Conservation (phyloP, 2,329 filamentous ascomycete species). For the Fusarium veterinarium region DNA sequence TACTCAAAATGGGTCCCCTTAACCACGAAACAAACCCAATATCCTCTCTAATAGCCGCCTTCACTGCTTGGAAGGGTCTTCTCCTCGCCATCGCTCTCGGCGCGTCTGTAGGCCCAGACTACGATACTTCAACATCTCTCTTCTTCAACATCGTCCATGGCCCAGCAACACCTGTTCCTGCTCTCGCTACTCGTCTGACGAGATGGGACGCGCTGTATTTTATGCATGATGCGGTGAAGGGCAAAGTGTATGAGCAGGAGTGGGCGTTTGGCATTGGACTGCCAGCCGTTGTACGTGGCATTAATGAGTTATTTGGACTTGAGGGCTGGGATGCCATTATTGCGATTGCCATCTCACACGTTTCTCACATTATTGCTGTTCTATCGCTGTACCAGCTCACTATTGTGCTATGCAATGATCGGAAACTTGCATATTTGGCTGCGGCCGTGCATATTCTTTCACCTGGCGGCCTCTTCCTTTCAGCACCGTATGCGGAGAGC, state of each 20-base stretch:
- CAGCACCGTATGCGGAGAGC: slow-evolving; percentile 85
- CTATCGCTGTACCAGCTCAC: slow-evolving; percentile 77
- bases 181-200: slow-evolving; percentile 68
- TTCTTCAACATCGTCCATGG: slow-evolving; percentile 52
- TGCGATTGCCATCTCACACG: slow-evolving; percentile 75
- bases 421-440: slow-evolving; percentile 73
- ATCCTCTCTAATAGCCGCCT: slow-evolving; percentile 52
- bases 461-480: slow-evolving; percentile 90
- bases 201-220: slow-evolving; percentile 89
- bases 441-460: slow-evolving; percentile 83
- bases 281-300: slow-evolving; percentile 55
- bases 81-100: slow-evolving; percentile 70
- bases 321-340: slow-evolving; percentile 57
- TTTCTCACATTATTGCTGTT: slow-evolving; percentile 81
- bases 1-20: slow-evolving; percentile 30
- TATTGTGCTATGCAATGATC: slow-evolving; percentile 62
- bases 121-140: slow-evolving; percentile 80
- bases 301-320: slow-evolving; percentile 44
- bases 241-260: slow-evolving; percentile 82
- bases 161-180: slow-evolving; percentile 53
- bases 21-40: slow-evolving; percentile 34
- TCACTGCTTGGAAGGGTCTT: slow-evolving; percentile 73
- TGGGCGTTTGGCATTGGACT: slow-evolving; percentile 78
- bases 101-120: slow-evolving; percentile 67
- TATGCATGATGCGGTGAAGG: slow-evolving; percentile 68